phyloP scores from a whole-genome alignment of 139 green algal genomes.

The Coelastrella sp. region DNA sequence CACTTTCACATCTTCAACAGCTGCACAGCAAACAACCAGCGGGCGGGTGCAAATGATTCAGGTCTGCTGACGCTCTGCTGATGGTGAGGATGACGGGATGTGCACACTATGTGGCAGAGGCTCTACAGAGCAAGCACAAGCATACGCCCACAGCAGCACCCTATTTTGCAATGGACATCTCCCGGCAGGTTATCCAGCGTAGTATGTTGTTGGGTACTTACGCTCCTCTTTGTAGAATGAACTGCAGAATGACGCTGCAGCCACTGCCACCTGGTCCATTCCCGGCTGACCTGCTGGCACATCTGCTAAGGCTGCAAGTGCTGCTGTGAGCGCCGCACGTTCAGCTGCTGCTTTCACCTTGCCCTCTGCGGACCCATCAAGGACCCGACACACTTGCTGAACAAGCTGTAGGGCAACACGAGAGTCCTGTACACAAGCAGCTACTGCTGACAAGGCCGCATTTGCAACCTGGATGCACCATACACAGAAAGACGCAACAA shows the following conservation, averaged over 20 bases:
- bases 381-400: slow-evolving; percentile 47
- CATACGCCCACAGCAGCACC: neutral
- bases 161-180: neutral
- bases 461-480: slow-evolving; percentile 35
- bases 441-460: slow-evolving; percentile 60
- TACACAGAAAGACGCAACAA: too few relatives aligned
- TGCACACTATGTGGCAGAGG: neutral
- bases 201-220: slow-evolving; percentile 36
- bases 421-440: slow-evolving; percentile 46
- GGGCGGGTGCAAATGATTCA: neutral
- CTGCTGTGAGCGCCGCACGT: slow-evolving; percentile 62
- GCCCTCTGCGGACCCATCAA: slow-evolving; percentile 76
- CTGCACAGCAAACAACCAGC: slow-evolving; percentile 29
- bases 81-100: neutral
- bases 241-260: slow-evolving; percentile 37
- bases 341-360: slow-evolving; percentile 77
- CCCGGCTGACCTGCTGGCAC: neutral
- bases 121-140: neutral
- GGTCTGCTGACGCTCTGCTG: neutral
- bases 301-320: slow-evolving; percentile 58
- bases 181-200: neutral
- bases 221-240: slow-evolving; percentile 52
- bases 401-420: slow-evolving; percentile 55
- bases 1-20: slow-evolving; percentile 62
- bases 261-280: neutral